Base-by-base conservation (phyloP, 2,329 filamentous ascomycete species). In the Sarocladium kiliense region DNA sequence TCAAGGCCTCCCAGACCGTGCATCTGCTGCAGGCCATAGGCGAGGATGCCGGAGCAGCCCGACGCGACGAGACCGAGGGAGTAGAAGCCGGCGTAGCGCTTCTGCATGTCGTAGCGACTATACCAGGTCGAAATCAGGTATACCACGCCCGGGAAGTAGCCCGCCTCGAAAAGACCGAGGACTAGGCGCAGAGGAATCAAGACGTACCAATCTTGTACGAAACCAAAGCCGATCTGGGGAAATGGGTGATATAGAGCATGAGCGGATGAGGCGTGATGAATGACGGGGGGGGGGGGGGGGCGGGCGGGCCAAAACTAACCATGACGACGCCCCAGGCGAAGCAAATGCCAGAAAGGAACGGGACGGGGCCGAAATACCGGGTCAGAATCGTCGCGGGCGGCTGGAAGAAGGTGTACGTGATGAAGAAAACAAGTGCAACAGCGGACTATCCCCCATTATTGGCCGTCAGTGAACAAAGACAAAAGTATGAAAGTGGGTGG, bases 91-190 rank as follows among this genome's bases (percentile, higher is more conserved):
- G 36, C 10, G 16, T 53, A 79, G 25, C 86, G 76, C 25, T 87
- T 78, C 32, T 83, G 84, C 45, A 87, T 82, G 59, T 88, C 86
- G 5, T 74, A 77, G n/a, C 85, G 74, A 59, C 77, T 82, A 61
- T 88, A 89, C 84, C 85, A 89, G 60, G 82, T 86, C 6, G 36
- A 39, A n/a, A 39, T 9, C 9, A 39, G 36, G 36, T 39, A 39
- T 16, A 30, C 54, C 55, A 4, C 12, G 12, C 12, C 36, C 9
- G 36, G 36, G 18, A 39, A 39, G 36, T n/a, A 39, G 36, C 36
- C 36, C 5, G 12, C 16, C 16, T 39, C 36, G 12, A 39, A 39
- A 6, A 9, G 36, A 39, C 36, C 36, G 9, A 39, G 36, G 36
- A 39, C 5, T 16, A 39, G 36, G 5, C 36, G 36, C 5, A 39